Percentiles rank a stretch among this genome's conserved stretches.
phyloP scores from a whole-genome alignment of 1,139 yeast genomes.

The Blastobotrys apis region DNA sequence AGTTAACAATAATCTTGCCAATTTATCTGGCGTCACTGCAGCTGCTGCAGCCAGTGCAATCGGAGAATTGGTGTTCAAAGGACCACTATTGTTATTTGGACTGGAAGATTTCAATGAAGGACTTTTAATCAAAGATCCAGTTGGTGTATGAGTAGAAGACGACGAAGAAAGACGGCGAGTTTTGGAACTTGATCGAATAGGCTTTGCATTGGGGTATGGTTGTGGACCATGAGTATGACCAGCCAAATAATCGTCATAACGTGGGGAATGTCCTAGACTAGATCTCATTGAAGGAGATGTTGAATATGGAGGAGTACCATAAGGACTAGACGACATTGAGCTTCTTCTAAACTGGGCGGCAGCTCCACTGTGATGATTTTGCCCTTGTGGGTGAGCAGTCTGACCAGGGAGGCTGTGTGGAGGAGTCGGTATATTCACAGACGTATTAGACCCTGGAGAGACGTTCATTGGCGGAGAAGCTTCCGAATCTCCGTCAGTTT shows the following conservation, averaged over 20 bases:
- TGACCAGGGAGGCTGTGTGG: too few relatives aligned
- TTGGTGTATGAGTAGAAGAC: background rate
- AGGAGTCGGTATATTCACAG: too few relatives aligned
- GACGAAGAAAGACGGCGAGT: background rate
- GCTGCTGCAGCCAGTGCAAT: constrained; percentile 87
- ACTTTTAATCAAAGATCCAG: background rate
- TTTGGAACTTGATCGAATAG: constrained; percentile 1
- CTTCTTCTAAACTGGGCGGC: too few relatives aligned
- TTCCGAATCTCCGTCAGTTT: background rate
- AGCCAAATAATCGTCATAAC: background rate
- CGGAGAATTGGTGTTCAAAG: constrained; percentile 71
- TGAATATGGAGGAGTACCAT: constrained; percentile 2
- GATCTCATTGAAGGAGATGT: constrained; percentile 1
- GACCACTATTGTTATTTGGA: constrained; percentile 15
- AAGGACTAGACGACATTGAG: background rate
- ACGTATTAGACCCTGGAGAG: too few relatives aligned
- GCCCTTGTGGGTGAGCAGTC: too few relatives aligned
- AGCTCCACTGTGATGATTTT: too few relatives aligned
- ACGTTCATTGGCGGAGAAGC: background rate
- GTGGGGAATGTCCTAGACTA: background rate
- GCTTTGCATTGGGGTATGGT: constrained; percentile 7
- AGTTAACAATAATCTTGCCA: constrained; percentile 61
- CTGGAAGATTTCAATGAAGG: background rate
- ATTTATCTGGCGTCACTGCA: constrained; percentile 73
- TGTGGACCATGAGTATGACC: constrained; percentile 4